Percentiles rank a stretch among this genome's conserved stretches.
phyloP scores from a whole-genome alignment of 169 alveolate species.

The Plasmodium vinckei region DNA sequence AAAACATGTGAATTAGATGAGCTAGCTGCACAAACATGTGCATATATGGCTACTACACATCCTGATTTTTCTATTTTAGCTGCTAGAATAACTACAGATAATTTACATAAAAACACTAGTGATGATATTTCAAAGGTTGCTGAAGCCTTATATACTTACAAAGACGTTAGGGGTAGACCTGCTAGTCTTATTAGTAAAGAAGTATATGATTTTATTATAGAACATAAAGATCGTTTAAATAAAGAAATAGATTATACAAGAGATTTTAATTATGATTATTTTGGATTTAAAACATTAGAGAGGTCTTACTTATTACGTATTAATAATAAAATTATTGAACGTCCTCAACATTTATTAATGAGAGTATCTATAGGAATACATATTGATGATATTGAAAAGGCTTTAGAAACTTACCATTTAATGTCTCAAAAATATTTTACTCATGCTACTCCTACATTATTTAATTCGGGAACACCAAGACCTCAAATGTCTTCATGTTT shows the following conservation, averaged over 20 bases:
- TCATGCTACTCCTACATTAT: slow-evolving; percentile 99
- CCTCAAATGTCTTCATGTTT: slow-evolving; percentile 98
- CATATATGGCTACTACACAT: slow-evolving; percentile 98
- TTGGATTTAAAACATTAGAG: slow-evolving; percentile 99
- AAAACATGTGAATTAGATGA: slow-evolving; percentile 95
- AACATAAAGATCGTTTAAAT: slow-evolving; percentile 89
- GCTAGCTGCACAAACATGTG: slow-evolving; percentile 98
- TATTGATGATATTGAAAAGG: slow-evolving; percentile 95
- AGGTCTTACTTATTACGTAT: slow-evolving; percentile 93
- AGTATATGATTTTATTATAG: slow-evolving; percentile 92
- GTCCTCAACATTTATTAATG: slow-evolving; percentile 99
- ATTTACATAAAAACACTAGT: slow-evolving; percentile 96
- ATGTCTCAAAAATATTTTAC: slow-evolving; percentile 97
- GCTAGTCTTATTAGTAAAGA: slow-evolving; percentile 95
- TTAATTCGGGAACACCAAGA: slow-evolving; percentile 96
- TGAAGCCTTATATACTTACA: slow-evolving; percentile 83
- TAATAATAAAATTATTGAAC: slow-evolving; percentile 94
- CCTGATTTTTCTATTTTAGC: slow-evolving; percentile 98
- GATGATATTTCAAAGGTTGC: slow-evolving; percentile 90
- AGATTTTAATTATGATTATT: slow-evolving; percentile 97
- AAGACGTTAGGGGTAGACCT: slow-evolving; percentile 91
- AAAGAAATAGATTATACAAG: slow-evolving; percentile 93
- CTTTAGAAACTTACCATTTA: slow-evolving; percentile 94
- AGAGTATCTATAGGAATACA: slow-evolving; percentile 98
- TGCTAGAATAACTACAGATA: slow-evolving; percentile 96